Conservation (phyloP, 2,329 filamentous ascomycete species). For the Emergomyces pasteurianus region DNA sequence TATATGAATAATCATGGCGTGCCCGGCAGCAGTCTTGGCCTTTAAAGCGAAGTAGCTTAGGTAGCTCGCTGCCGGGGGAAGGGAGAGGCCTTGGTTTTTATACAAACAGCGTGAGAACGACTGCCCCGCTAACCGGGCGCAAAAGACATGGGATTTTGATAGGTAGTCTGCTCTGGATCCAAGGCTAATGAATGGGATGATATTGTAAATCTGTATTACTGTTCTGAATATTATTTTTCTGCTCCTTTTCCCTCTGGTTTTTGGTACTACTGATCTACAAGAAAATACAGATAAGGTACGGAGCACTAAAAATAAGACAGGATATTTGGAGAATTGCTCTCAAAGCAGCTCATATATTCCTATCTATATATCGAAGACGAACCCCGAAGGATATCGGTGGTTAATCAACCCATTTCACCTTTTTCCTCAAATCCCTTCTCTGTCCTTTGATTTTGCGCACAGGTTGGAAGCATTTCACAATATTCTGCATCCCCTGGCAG, state of each 20-base stretch:
- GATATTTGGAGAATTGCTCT: neutral
- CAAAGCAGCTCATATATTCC: neutral
- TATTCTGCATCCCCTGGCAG: constrained; percentile 33
- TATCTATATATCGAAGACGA: constrained; percentile 1
- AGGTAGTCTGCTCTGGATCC: neutral
- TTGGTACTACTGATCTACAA: neutral
- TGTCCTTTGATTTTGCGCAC: neutral
- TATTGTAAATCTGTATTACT: neutral
- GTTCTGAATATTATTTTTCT: neutral
- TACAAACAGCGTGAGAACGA: too few relatives aligned
- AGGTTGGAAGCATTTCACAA: constrained; percentile 38
- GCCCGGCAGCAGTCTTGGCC: too few relatives aligned
- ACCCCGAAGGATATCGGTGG: neutral
- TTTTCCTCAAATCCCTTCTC: neutral
- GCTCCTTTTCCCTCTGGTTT: neutral
- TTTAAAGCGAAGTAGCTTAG: too few relatives aligned
- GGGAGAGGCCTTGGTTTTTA: too few relatives aligned
- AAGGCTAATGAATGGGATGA: neutral
- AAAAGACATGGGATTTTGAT: too few relatives aligned
- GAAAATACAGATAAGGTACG: neutral
- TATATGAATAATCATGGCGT: too few relatives aligned
- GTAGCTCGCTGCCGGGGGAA: too few relatives aligned
- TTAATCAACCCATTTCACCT: neutral
- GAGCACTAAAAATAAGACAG: neutral
- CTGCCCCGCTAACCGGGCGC: too few relatives aligned